Base-by-base conservation (phyloP, 768 basidiomycete genomes). In the Mrakia gelida region DNA sequence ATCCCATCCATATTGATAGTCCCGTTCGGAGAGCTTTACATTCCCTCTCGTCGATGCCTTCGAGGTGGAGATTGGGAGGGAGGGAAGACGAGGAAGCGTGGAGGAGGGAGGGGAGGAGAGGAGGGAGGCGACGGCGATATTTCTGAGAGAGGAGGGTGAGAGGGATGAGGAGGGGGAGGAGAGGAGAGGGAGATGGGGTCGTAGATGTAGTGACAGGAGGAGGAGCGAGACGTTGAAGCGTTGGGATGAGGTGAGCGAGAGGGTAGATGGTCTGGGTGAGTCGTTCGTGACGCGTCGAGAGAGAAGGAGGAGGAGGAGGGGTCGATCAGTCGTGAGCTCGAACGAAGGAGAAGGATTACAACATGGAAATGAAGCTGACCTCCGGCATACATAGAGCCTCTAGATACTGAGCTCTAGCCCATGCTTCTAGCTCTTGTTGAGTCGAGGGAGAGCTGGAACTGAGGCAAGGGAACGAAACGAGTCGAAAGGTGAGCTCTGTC, bases 311-410 rank as follows among this genome's bases (percentile, higher is more conserved):
- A 32, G 30, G 38, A 38, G 38, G 38, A 38, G 38, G 38, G 8
- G 38, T 38, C 8, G 38, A 38, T 38, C 4, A 38, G 38, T 38
- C 18, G 30, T 34, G 28, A 52, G 32, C 41, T 38, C 28, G 28
- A 56, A n/a, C 41, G 26, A 56, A n/a, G 41, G 26, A 34, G 32
- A 59, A 30, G 26, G 11, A 2, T 56, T 10, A n/a, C 11, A 45
- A 15, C 5, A n/a, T 41, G 28, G 23, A 71, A n/a, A 43, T 16
- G 45, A 52, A 52, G 18, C 54, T n/a, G 26, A 73, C 73, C 73
- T 73, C 73, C 26, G 73, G 73, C 73, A 73, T 73, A 34, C 41
- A 73, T 9, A 73, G 56, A 32, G 73, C 73, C 32, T 73, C 73
- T 2, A 56, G 54, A 59, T 73, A 73, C 38, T 73, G 73, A 23